Conservation (phyloP, 139 green algal genomes). For the Protoeuglena noctilucae region DNA sequence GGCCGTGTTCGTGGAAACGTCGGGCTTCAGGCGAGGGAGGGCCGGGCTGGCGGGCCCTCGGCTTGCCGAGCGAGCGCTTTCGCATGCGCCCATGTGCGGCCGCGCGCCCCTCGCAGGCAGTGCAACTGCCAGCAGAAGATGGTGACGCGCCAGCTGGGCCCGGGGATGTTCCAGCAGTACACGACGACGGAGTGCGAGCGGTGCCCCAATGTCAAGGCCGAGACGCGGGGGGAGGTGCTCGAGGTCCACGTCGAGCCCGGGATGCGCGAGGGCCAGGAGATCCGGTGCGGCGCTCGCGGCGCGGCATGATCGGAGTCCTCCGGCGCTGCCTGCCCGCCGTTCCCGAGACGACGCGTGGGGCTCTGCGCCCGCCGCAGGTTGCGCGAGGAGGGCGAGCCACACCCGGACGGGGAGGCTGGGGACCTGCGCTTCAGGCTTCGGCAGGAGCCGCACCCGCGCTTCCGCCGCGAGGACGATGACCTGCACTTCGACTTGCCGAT, state of each 20-base stretch:
- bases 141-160: constrained; percentile 82
- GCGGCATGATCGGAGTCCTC: no score
- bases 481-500: constrained; percentile 52
- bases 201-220: constrained; percentile 76
- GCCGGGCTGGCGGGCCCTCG: no score
- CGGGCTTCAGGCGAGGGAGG: no score
- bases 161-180: constrained; percentile 98
- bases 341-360: no score
- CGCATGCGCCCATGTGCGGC: no score
- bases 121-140: constrained; percentile 94
- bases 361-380: no score
- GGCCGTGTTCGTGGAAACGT: constrained; percentile 64
- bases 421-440: constrained; percentile 61
- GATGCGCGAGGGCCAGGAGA: constrained; percentile 50
- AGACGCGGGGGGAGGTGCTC: constrained; percentile 53
- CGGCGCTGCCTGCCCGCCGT: no score
- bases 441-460: constrained; percentile 26
- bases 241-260: constrained; percentile 82
- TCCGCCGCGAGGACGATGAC: constrained; percentile 42
- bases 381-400: constrained; percentile 88
- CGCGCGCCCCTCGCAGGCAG: constrained; percentile 65
- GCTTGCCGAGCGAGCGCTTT: no score
- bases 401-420: constrained; percentile 84
- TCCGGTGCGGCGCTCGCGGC: no score
- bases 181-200: constrained; percentile 71